Base-by-base conservation (phyloP, 2,329 filamentous ascomycete species). In the Aspergillus alliaceus region DNA sequence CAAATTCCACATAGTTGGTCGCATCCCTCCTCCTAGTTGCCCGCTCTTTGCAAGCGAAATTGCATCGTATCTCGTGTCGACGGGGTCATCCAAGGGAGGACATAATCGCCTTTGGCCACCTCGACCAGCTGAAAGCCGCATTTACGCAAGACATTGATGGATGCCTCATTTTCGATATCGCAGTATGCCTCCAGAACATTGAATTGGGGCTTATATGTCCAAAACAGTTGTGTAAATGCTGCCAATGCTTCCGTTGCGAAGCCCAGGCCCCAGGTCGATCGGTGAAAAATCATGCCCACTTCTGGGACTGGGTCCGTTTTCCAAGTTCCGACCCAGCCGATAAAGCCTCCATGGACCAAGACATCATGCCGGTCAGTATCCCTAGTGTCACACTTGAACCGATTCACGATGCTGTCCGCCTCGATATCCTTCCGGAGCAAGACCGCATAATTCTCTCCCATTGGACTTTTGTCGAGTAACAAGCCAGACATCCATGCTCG, bases 401-500 rank as follows among this genome's bases (percentile, higher is more conserved):
- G 22, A 6, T 25, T 42, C 1, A 14, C 1, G 2, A 24, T 15
- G 12, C 5, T 4, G 4, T 24, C 6, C 1, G 14, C 24, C 4
- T 24, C 1, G 2, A 15, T 1, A 15, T 24, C 22, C 14, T 0
- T 20, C 1, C 39, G 39, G 24, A 27, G 40, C 7, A 44, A 24
- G 5, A 44, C 14, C 2, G 40, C 40, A 44, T 44, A 44, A 14
- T 44, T 44, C 24, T 44, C 40, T 5, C 40, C 40, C 2, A 44
- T 9, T 1, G 40, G 40, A 5, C 27, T 44, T 2, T 14, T 24
- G 3, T 44, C 24, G 40, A 27, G 40, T 18, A 44, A 18, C 7
- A 44, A 18, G 9, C 15, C 27, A 4, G 40, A 48, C 58, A 64
- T 58, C 61, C 63, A 62, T n/a, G 58, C 50, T 22, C 34, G 46